Percentiles rank a stretch among this genome's conserved stretches.
phyloP scores from a whole-genome alignment of 768 basidiomycete genomes.

The Paxillus involutus region DNA sequence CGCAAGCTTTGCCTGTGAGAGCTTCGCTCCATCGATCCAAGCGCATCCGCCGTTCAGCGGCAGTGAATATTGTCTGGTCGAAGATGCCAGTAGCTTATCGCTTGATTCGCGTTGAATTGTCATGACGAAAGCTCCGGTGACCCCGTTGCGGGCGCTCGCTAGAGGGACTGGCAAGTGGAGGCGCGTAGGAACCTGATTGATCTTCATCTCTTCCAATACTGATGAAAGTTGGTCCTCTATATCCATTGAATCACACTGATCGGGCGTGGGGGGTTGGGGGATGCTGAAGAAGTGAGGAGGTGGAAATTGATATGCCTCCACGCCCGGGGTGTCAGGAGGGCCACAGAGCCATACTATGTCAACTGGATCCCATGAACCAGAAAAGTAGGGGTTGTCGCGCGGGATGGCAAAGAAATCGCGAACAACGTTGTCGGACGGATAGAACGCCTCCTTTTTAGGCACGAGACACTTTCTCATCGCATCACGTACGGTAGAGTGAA shows the following conservation, averaged over 20 bases:
- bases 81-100: constrained; percentile 36
- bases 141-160: constrained; percentile 35
- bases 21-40: constrained; percentile 51
- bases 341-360: constrained; percentile 65
- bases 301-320: constrained; percentile 72
- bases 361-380: constrained; percentile 63
- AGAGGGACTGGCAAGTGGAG: constrained; percentile 22
- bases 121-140: constrained; percentile 45
- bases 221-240: neutral
- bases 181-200: neutral
- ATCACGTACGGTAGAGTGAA: constrained; percentile 46
- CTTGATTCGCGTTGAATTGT: constrained; percentile 49
- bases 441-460: constrained; percentile 52
- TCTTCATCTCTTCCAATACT: constrained; percentile 4
- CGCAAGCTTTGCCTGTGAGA: constrained; percentile 51
- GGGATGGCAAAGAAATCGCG: constrained; percentile 86
- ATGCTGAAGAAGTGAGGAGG: constrained; percentile 42
- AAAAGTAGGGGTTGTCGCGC: constrained; percentile 65
- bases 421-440: constrained; percentile 54
- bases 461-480: constrained; percentile 64
- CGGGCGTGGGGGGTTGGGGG: neutral
- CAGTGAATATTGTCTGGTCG: constrained; percentile 26
- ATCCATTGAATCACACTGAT: neutral
- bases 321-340: constrained; percentile 44
- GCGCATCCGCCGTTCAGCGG: constrained; percentile 53